Evolutionary conservation across 306 rosid genomes (phyloP).

Genomic region (Betula pendula): DNA sequence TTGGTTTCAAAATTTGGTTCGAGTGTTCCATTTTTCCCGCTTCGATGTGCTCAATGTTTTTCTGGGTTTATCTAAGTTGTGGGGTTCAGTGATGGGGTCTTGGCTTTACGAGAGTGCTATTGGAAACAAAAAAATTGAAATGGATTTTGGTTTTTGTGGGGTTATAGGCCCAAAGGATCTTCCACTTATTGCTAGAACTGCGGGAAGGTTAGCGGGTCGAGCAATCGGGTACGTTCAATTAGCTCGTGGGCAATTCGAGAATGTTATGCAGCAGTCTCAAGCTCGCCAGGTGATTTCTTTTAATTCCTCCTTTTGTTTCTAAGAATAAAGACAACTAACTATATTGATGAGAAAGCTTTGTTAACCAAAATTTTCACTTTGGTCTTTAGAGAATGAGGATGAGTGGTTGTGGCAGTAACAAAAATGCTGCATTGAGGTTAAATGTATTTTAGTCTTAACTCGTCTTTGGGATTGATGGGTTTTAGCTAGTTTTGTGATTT

Average conservation of each 20-base stretch:
- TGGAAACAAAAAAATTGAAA: background rate
- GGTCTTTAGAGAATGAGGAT: background rate
- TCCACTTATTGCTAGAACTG: slow-evolving; percentile 44
- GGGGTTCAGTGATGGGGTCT: background rate
- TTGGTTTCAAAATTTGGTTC: background rate
- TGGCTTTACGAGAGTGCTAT: background rate
- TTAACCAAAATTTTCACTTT: background rate
- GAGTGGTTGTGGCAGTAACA: background rate
- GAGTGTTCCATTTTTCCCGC: background rate
- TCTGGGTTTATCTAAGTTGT: background rate
- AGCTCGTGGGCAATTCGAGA: slow-evolving; percentile 84
- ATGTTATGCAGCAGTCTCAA: slow-evolving; percentile 80
- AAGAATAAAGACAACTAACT: background rate
- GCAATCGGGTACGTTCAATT: slow-evolving; percentile 84
- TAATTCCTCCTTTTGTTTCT: background rate
- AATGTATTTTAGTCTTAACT: background rate
- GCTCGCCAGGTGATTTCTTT: slow-evolving; percentile 66
- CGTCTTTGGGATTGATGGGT: background rate
- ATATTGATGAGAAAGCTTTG: background rate
- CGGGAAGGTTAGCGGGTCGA: slow-evolving; percentile 52
- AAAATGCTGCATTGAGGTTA: background rate
- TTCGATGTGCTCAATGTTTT: background rate
- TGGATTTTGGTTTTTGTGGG: background rate
- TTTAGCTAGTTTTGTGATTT: background rate
- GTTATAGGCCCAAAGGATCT: slow-evolving; percentile 52